Conservation (phyloP, 345 rosid genomes). For the Euphorbia peplus region DNA sequence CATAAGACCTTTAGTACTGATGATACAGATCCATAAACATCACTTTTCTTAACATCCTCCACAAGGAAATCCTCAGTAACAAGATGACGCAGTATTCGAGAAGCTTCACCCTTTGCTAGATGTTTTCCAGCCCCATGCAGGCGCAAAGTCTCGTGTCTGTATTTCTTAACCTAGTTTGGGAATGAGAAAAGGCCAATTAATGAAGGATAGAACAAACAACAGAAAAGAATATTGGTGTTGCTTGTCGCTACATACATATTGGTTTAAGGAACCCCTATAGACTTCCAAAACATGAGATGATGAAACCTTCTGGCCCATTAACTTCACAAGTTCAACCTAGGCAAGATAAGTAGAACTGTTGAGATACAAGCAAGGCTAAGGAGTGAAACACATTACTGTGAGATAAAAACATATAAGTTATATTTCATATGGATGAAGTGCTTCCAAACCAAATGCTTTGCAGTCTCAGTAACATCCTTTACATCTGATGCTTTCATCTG, state of each 20-base stretch:
- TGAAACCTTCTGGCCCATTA: slow-evolving; percentile 70
- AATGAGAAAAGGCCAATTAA: slow-evolving; percentile 16
- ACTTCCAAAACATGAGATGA: slow-evolving; percentile 90
- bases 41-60: slow-evolving; percentile 97
- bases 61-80: slow-evolving; percentile 74
- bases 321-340: slow-evolving; percentile 88
- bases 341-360: slow-evolving; percentile 18
- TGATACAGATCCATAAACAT: slow-evolving; percentile 84
- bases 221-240: background rate
- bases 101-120: slow-evolving; percentile 76
- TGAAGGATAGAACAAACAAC: slow-evolving; percentile 14
- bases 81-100: slow-evolving; percentile 77
- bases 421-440: background rate
- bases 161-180: slow-evolving; percentile 70
- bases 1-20: slow-evolving; percentile 74
- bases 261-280: slow-evolving; percentile 89
- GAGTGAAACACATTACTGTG: background rate
- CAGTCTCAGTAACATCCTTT: slow-evolving; percentile 78
- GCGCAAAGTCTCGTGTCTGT: slow-evolving; percentile 70
- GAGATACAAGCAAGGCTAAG: background rate
- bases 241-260: slow-evolving; percentile 49
- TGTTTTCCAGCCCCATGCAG: slow-evolving; percentile 96
- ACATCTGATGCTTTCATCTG: slow-evolving; percentile 57
- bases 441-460: slow-evolving; percentile 76
- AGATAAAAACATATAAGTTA: slow-evolving; percentile 1